Percentiles rank a stretch among this genome's conserved stretches.
phyloP scores from a whole-genome alignment of 345 rosid genomes.

The Nephelium lappaceum region DNA sequence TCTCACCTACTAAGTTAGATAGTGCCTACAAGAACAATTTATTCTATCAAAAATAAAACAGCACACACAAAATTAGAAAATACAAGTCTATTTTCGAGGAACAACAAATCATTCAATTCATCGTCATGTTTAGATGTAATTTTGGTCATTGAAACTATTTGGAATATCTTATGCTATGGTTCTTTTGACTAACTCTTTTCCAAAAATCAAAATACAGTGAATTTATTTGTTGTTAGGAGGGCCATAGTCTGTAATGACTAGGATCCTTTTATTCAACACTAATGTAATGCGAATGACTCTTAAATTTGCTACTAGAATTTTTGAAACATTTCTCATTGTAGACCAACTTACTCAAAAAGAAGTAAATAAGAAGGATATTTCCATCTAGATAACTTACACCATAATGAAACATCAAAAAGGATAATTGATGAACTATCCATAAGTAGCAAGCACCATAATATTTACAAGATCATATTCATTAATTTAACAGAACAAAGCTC shows the following conservation, averaged over 20 bases:
- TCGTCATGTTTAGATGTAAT: background rate
- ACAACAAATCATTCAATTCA: background rate
- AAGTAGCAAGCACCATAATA: no score
- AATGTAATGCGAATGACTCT: background rate
- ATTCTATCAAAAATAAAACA: background rate
- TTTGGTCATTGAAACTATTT: background rate
- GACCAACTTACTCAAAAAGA: background rate
- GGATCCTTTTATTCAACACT: background rate
- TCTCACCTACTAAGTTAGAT: background rate
- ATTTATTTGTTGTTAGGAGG: background rate
- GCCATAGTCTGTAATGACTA: background rate
- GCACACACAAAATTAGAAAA: background rate
- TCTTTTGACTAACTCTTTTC: background rate
- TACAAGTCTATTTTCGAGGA: background rate
- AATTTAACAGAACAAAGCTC: no score
- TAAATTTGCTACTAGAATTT: background rate
- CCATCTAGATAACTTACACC: no score
- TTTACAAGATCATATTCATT: no score
- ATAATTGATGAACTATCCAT: no score
- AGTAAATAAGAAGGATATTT: no score
- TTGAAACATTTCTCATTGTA: background rate
- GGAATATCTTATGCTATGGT: background rate
- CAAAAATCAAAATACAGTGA: background rate
- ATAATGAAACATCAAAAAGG: no score
- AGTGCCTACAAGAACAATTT: background rate